Evolutionary conservation across 1,284 basidiomycete species (phyloP).

Genomic region (Pisolithus thermaeus): DNA sequence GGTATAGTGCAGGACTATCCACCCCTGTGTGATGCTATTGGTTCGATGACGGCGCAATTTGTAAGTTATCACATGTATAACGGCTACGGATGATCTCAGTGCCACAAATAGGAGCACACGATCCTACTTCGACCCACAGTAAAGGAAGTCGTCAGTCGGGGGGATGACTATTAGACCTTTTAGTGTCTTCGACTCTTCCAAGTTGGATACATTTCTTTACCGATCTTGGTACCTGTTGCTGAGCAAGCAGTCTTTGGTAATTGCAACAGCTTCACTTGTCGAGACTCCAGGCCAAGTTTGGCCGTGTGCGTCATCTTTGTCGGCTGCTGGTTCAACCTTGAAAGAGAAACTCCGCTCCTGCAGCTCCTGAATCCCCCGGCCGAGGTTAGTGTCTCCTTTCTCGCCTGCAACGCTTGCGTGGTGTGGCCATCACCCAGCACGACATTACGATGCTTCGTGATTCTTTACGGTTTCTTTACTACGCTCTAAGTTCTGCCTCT

Average conservation of each 20-base stretch:
- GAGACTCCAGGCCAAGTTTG: too few species aligned
- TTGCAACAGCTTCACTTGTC: too few species aligned
- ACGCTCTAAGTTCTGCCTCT: constrained; percentile 8
- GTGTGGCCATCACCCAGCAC: not conserved
- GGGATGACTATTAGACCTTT: constrained; percentile 74
- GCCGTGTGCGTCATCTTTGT: too few species aligned
- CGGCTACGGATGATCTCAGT: not conserved
- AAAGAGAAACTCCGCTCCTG: too few species aligned
- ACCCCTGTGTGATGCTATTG: constrained; percentile 79
- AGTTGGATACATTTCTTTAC: not conserved
- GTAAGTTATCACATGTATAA: constrained; percentile 37
- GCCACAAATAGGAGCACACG: constrained; percentile 72
- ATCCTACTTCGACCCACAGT: constrained; percentile 86
- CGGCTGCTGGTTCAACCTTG: too few species aligned
- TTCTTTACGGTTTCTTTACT: constrained; percentile 17
- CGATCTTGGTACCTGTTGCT: too few species aligned
- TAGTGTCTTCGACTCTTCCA: not conserved
- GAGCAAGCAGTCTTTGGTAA: too few species aligned
- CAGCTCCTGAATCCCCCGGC: too few species aligned
- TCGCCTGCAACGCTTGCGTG: too few species aligned
- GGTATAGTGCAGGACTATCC: constrained; percentile 92
- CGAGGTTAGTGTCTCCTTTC: too few species aligned
- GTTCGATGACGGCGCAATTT: constrained; percentile 93
- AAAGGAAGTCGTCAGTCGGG: constrained; percentile 93
- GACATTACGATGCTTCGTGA: constrained; percentile 20